Evolutionary conservation across 2,329 filamentous ascomycete genomes (phyloP).

Genomic region (Pseudocercospora fijiensis): DNA sequence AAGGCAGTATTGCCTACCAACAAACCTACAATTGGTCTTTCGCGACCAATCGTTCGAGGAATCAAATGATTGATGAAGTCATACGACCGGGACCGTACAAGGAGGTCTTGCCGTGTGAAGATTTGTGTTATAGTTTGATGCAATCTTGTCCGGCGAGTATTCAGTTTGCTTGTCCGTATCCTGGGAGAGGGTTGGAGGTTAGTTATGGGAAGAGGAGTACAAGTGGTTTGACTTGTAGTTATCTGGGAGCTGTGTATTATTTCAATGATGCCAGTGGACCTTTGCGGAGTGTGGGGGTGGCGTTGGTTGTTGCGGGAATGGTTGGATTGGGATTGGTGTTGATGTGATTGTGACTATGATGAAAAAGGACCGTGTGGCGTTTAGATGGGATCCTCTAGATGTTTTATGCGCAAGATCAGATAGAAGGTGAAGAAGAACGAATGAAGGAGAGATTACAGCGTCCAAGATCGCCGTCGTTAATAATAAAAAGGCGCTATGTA

Average conservation of each 20-base stretch:
- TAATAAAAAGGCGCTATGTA: background rate
- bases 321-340: background rate
- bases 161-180: slow-evolving; percentile 70
- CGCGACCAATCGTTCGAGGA: slow-evolving; percentile 38
- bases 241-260: slow-evolving; percentile 40
- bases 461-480: background rate
- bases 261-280: slow-evolving; percentile 25
- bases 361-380: background rate
- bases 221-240: slow-evolving; percentile 38
- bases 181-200: slow-evolving; percentile 47
- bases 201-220: slow-evolving; percentile 50
- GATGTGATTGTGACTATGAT: background rate
- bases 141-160: slow-evolving; percentile 78
- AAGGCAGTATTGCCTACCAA: slow-evolving; percentile 32
- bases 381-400: background rate
- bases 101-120: slow-evolving; percentile 83
- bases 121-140: slow-evolving; percentile 83
- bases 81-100: slow-evolving; percentile 88
- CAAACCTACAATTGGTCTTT: slow-evolving; percentile 36
- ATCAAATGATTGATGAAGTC: slow-evolving; percentile 54
- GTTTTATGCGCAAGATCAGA: background rate
- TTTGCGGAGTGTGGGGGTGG: background rate
- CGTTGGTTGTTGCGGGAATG: slow-evolving; percentile 5
- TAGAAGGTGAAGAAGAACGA: background rate
- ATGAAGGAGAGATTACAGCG: background rate